Evolutionary conservation across 148 eudicot species (phyloP), one percentile per base, ranked within the genome.

Genomic region (Rhododendron vialii): DNA sequence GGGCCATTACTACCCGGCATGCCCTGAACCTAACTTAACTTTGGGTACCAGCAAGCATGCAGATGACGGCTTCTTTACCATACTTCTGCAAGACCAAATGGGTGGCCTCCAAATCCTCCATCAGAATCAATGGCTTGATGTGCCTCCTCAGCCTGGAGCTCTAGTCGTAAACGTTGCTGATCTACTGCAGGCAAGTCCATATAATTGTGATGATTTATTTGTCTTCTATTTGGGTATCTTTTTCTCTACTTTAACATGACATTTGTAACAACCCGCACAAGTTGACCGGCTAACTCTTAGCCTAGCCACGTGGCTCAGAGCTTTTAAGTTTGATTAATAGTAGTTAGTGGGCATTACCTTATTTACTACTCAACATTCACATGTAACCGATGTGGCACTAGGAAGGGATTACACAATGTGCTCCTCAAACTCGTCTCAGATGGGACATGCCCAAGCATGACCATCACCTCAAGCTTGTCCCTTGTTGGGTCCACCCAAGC

Each of bases 281-380:
- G 4, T 15, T 55, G 20, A 14, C 6, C 5, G 20, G 48, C 65
- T 59, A 5, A 6, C 6, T 59, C n/a, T 1, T 4, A 3, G 18
- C 5, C 8, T 18, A 91, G 88, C 90, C 35, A 17, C 61, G 11
- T 47, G 9, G 48, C 48, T 47, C 48, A 47, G 8, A 47, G 48
- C 2, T 9, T 47, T 7, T 47, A 47, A 8, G 10, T 47, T 9
- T 1, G 11, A 9, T 8, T 8, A 47, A 9, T 47, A 47, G 11
- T 47, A 47, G 48, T 47, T 47, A 7, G 1, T 47, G 9, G 47
- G 48, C 9, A 47, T 47, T 8, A 47, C 48, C 8, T 45, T 45
- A 45, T 45, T 6, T 45, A 45, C 48, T 7, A 45, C 48, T 7
- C 48, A 47, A 47, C 10, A 47, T 47, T 47, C 48, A 47, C 11